Base-by-base conservation (phyloP, 305 asterid genomes). In the Lippia alba region DNA sequence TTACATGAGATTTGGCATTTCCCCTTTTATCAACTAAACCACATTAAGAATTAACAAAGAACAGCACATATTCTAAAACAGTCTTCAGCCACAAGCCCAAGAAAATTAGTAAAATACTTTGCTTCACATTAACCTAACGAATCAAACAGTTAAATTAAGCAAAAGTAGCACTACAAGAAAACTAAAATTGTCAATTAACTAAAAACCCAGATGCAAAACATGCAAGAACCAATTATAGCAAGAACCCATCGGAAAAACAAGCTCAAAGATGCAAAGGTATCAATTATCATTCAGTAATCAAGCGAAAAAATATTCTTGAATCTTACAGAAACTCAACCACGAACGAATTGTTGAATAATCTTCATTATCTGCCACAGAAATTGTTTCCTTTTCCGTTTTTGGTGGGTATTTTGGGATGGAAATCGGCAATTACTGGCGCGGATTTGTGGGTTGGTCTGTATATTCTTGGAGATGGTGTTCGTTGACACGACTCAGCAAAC, bases 381-480 rank as follows among this genome's bases (percentile, higher is more conserved):
- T 16, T 0, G 1, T 45, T 24, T 45, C 5, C 8, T 16, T 5
- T 16, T 51, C 30, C 18, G 4, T 12, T 48, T 51, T 3, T 24
- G 30, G 30, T 51, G 10, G 10, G 4, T 51, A 5, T 16, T 16
- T 51, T 51, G 7, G 56, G 7, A 48, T 51, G 56, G 56, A 14
- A 48, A 16, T 51, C 17, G 2, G 9, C 41, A 36, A 36, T 36
- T 51, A 16, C 19, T 51, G 30, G 24, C 56, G 56, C 56, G 12
- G 56, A 49, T 51, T 51, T 51, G 30, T 51, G 30, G 56, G 56
- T 16, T 51, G 24, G 56, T 18, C 30, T 30, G 56, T 51, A 51
- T 51, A 7, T 51, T 51, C 24, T 16, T 16, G 32, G 56, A 20
- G 56, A 51, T 51, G 16, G 24, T 51, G 24, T 15, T 51, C 14